Base-by-base conservation (phyloP, 1,139 yeast genomes). In the Yamadazyma diospyri region DNA sequence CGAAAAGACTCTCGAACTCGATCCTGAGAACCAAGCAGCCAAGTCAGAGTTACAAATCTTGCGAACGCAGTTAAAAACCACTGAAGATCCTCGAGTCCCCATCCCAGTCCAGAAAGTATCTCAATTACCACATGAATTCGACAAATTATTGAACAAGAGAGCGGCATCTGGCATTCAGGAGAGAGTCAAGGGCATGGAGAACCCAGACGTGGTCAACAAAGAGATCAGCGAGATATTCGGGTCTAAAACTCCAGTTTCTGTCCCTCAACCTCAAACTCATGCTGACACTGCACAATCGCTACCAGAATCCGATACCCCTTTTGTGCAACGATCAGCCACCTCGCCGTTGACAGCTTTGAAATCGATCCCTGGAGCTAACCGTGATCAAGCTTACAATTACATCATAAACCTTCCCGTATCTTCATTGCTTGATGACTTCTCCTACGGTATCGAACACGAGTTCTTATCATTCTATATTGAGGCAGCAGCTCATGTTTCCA, bases 391-490 rank as follows among this genome's bases (percentile, higher is more conserved):
- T 1, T 72, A 72, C 40, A 36, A 47, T 13, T 73, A 64, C 40
- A 61, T 77, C 6, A 48, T 76, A 10, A 36, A 43, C 2, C 37
- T 76, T 1, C 45, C 60, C 2, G 42, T 62, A 0, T 35, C 40
- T 0, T 55, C 58, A 2, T 58, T 68, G 25, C 30, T 46, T 1
- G 48, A 51, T 1, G 48, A 76, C 2, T 77, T 75, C 40, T 46
- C 53, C 2, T 40, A 72, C 3, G 86, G 86, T 1, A 55, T 82
- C 1, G 89, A 82, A 37, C 54, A 75, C 0, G 77, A 73, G 12
- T 69, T 76, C 36, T 53, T 81, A 11, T 69, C 68, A 17, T 75
- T 78, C 42, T 64, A 67, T 32, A 40, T 80, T 9, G 76, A 74
- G 30, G 72, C 82, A 0, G 61, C 69, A 2, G 47, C 47, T 0